Base-by-base conservation (phyloP, 768 basidiomycete genomes). In the Boletus barrowsii region DNA sequence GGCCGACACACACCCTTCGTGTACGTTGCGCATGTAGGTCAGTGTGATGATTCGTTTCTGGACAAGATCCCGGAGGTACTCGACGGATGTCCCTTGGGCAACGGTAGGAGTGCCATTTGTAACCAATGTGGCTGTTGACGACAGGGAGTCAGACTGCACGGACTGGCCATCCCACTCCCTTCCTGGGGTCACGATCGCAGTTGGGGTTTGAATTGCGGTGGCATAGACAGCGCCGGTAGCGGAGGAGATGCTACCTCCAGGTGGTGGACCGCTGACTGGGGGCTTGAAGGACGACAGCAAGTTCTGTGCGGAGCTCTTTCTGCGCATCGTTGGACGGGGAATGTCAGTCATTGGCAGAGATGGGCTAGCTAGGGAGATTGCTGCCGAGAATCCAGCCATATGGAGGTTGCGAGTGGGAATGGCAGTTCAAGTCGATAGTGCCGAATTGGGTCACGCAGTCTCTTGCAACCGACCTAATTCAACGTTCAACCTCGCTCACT, bases 281-380 rank as follows among this genome's bases (percentile, higher is more conserved):
- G 66, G 63, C 61, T 71, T 91, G 80, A 90, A 90, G 41, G 86
- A 84, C 9, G 84, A 82, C 33, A 93, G 79, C 44, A 93, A 77
- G 71, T 92, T 90, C 74, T 88, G 90, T 11, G 86, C 90, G 11
- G 89, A 90, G 18, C 88, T 89, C 75, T 93, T 93, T 60, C 90
- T 83, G 61, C 90, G 86, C 80, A 93, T 86, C 8, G 75, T 61
- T 29, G 88, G 87, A 50, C 83, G 82, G 1, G 68, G 53, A 30
- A 52, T 29, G 26, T 61, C 71, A 15, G 65, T 68, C 14, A 35
- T 35, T 35, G 33, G 5, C 13, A 35, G 11, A 5, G 14, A 14
- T 51, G 67, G 59, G 26, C 26, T 29, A 9, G 26, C 26, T 9
- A 29, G 49, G 43, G 65, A 55, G 32, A 51, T 42, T 8, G 58